Conservation (phyloP, 2,329 filamentous ascomycete genomes). For the Fusarium agapanthi region DNA sequence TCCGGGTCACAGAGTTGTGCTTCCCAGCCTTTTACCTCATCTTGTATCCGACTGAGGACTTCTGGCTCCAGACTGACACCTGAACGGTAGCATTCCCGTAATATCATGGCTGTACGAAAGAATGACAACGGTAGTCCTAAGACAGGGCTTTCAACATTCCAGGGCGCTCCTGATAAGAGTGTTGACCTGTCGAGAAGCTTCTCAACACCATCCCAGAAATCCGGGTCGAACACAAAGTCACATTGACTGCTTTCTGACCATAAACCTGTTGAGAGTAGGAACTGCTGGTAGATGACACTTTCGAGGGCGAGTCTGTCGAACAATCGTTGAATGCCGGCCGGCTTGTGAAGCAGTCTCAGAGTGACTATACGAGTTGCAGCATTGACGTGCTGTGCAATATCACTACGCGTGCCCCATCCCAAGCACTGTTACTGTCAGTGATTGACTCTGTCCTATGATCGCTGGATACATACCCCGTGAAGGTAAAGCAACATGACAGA, state of each 20-base stretch:
- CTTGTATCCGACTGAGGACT: neutral
- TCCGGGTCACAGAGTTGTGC: neutral
- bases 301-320: constrained; percentile 38
- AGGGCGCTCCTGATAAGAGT: constrained; percentile 16
- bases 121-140: constrained; percentile 34
- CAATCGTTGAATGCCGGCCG: constrained; percentile 1
- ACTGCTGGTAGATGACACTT: constrained; percentile 39
- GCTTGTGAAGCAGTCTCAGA: constrained; percentile 11
- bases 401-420: constrained; percentile 29
- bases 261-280: constrained; percentile 29
- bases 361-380: constrained; percentile 35
- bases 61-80: neutral
- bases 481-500: constrained; percentile 41
- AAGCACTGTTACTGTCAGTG: constrained; percentile 14
- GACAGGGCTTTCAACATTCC: constrained; percentile 33
- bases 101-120: constrained; percentile 18
- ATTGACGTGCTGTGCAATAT: constrained; percentile 32
- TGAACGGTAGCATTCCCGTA: constrained; percentile 17
- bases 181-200: constrained; percentile 8
- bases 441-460: fast-evolving
- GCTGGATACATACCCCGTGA: constrained; percentile 29
- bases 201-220: constrained; percentile 33
- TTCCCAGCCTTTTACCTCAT: constrained; percentile 28
- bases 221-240: constrained; percentile 15
- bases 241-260: constrained; percentile 25